Conservation (phyloP, 495 filamentous ascomycete genomes). For the Xylaria acuta region DNA sequence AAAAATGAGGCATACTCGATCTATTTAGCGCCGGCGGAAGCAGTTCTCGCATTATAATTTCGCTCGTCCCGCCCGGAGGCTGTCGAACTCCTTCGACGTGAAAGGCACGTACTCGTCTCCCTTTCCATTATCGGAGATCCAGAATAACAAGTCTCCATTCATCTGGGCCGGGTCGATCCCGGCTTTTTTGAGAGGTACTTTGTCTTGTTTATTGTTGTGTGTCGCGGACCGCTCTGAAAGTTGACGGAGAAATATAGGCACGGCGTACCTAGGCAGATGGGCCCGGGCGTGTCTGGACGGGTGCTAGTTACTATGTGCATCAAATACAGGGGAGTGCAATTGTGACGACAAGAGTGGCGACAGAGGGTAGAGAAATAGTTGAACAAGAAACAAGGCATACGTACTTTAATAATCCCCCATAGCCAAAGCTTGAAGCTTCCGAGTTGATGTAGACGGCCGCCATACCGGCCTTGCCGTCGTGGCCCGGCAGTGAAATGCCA, state of each 20-base stretch:
- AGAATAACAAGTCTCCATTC: conserved; percentile 58
- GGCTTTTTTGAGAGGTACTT: conserved; percentile 72
- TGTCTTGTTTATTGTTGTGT: conserved; percentile 88
- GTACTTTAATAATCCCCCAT: conserved; percentile 57
- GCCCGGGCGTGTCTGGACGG: conserved; percentile 54
- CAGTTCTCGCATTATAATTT: conserved; percentile 47
- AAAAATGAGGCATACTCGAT: not conserved
- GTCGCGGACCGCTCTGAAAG: conserved; percentile 65
- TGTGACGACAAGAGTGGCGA: no score
- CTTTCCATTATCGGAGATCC: conserved; percentile 59
- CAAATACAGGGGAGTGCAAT: not conserved
- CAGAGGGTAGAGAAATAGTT: not conserved
- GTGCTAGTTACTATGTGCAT: not conserved
- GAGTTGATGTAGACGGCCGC: conserved; percentile 62
- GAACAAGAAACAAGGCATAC: conserved; percentile 22
- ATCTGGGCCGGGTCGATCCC: conserved; percentile 71
- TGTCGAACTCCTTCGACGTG: conserved; percentile 62
- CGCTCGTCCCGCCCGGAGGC: conserved; percentile 55
- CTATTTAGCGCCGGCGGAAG: not conserved
- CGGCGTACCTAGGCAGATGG: conserved; percentile 74
- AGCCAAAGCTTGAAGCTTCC: conserved; percentile 56
- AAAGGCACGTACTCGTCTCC: conserved; percentile 62
- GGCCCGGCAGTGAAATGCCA: conserved; percentile 71
- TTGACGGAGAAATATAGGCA: conserved; percentile 75
- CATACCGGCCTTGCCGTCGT: conserved; percentile 76